Evolutionary conservation across 2,329 filamentous ascomycete species (phyloP).

Genomic region (Beauveria scarabaeidicola): DNA sequence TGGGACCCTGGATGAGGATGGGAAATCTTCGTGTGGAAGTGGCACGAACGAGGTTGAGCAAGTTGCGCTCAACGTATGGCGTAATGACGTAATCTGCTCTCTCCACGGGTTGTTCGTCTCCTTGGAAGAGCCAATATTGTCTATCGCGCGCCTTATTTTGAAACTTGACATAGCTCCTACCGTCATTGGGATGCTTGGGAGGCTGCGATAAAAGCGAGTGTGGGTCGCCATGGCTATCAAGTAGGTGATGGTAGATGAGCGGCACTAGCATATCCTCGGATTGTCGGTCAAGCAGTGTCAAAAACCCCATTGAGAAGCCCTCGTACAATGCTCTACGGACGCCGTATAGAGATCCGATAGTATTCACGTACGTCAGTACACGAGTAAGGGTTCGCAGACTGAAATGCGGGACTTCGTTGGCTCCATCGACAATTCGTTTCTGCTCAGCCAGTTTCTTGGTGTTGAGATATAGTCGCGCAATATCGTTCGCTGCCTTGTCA

Average conservation of each 20-base stretch:
- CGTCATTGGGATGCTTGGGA: slow-evolving; percentile 69
- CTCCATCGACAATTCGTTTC: slow-evolving; percentile 85
- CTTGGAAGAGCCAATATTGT: slow-evolving; percentile 85
- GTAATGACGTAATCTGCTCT: slow-evolving; percentile 93
- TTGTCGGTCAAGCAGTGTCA: slow-evolving; percentile 75
- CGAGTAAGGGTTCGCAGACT: slow-evolving; percentile 90
- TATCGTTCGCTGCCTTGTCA: slow-evolving; percentile 66
- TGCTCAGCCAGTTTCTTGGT: slow-evolving; percentile 74
- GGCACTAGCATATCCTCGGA: slow-evolving; percentile 75
- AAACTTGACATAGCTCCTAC: slow-evolving; percentile 71
- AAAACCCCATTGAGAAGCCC: slow-evolving; percentile 96
- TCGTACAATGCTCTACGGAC: slow-evolving; percentile 82
- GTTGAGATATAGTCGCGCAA: slow-evolving; percentile 79
- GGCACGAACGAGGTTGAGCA: slow-evolving; percentile 88
- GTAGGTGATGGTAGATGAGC: slow-evolving; percentile 70
- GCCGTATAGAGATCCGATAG: slow-evolving; percentile 76
- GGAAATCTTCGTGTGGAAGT: slow-evolving; percentile 89
- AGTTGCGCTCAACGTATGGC: slow-evolving; percentile 85
- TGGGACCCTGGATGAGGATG: slow-evolving; percentile 91
- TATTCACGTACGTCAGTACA: slow-evolving; percentile 77
- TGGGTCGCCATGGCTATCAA: slow-evolving; percentile 58
- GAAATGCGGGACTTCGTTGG: slow-evolving; percentile 93
- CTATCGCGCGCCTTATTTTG: slow-evolving; percentile 53
- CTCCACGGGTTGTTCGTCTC: slow-evolving; percentile 53
- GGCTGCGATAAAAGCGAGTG: slow-evolving; percentile 69